phyloP scores from a whole-genome alignment of 148 eudicot genomes.

The Chenopodium album region DNA sequence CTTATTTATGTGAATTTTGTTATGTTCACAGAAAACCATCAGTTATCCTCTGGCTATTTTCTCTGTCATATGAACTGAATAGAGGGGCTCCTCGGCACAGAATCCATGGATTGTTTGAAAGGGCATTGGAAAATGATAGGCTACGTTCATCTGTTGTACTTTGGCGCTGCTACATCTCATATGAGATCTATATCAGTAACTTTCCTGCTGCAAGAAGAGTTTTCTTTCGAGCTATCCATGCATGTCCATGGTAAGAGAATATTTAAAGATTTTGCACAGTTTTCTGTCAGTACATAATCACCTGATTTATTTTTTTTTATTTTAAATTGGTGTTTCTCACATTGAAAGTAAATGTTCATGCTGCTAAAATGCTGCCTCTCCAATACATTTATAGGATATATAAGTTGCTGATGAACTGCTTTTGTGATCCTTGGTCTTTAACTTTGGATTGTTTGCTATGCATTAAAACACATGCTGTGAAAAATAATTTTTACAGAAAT shows the following conservation, averaged over 20 bases:
- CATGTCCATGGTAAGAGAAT: slow-evolving; percentile 79
- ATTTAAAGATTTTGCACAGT: background rate
- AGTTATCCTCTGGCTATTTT: slow-evolving; percentile 59
- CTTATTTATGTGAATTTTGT: slow-evolving; percentile 3
- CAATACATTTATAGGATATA: background rate
- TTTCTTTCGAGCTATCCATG: slow-evolving; percentile 90
- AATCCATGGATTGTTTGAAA: slow-evolving; percentile 78
- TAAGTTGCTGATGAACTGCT: too few species aligned
- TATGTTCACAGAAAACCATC: slow-evolving; percentile 69
- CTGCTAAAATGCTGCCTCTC: background rate
- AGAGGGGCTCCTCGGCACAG: slow-evolving; percentile 65
- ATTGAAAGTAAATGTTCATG: background rate
- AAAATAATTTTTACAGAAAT: too few species aligned
- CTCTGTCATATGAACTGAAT: slow-evolving; percentile 72
- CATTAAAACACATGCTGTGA: too few species aligned
- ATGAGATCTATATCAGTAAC: slow-evolving; percentile 57
- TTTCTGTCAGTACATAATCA: background rate
- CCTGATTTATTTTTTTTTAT: background rate
- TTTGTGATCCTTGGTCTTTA: too few species aligned
- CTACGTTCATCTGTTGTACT: slow-evolving; percentile 54
- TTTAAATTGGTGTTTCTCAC: background rate
- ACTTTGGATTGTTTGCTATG: too few species aligned
- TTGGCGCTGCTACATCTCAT: slow-evolving; percentile 89
- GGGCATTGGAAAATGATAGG: slow-evolving; percentile 62
- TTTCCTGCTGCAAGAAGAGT: slow-evolving; percentile 69